Evolutionary conservation across 495 filamentous ascomycete genomes (phyloP).

Genomic region (Amorphotheca resinae): DNA sequence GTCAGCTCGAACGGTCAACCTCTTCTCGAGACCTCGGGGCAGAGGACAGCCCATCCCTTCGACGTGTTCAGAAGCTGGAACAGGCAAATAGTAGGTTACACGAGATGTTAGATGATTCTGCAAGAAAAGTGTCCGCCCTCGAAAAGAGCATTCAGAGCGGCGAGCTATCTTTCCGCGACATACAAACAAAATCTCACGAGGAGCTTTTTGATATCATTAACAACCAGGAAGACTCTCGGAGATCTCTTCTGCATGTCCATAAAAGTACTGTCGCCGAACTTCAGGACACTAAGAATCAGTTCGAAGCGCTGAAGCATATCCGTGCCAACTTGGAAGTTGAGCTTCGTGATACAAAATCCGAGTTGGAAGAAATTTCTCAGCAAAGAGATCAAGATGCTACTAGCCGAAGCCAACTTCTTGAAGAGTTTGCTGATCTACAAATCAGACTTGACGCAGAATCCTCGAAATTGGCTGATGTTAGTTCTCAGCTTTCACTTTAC

Average conservation of each 20-base stretch:
- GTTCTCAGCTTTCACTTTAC: constrained; percentile 75
- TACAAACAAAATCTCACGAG: constrained; percentile 88
- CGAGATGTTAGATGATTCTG: constrained; percentile 88
- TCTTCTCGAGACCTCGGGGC: constrained; percentile 47
- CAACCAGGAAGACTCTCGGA: constrained; percentile 81
- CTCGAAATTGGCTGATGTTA: constrained; percentile 73
- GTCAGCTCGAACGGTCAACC: constrained; percentile 59
- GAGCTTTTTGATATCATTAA: constrained; percentile 90
- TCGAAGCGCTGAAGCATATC: constrained; percentile 71
- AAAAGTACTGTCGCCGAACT: constrained; percentile 78
- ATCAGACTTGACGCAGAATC: constrained; percentile 84
- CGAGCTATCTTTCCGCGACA: constrained; percentile 80
- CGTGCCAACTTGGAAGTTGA: constrained; percentile 77
- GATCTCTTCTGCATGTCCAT: constrained; percentile 68
- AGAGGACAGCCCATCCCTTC: constrained; percentile 73
- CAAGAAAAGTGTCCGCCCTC: constrained; percentile 81
- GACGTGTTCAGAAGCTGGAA: constrained; percentile 82
- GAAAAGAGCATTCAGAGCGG: constrained; percentile 80
- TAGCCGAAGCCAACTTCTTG: constrained; percentile 73
- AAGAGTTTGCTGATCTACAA: constrained; percentile 89
- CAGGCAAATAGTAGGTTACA: constrained; percentile 86
- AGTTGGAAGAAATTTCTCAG: constrained; percentile 64
- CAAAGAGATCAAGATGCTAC: constrained; percentile 74
- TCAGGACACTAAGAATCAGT: constrained; percentile 69
- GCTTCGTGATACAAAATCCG: constrained; percentile 69